These are phyloP conservation scores for Macrocybe gigantea DNA, from an alignment of 768 basidiomycete genomes.

Conservation along the genomic window DNA sequence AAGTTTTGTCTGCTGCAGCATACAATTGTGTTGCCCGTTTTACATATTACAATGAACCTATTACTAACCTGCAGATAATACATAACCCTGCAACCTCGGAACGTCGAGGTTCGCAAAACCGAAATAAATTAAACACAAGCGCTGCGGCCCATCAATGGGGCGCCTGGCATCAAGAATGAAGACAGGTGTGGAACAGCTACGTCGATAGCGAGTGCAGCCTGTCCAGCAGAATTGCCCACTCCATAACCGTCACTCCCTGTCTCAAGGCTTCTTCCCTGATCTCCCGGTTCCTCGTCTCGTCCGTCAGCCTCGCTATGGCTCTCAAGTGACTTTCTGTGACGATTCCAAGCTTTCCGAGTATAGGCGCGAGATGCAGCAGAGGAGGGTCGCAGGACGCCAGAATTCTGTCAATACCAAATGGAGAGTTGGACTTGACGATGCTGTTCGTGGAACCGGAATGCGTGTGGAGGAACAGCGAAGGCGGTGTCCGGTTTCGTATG, in stretches of 20 bases:
- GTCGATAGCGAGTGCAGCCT: slow-evolving; percentile 35
- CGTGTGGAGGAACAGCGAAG: slow-evolving; percentile 29
- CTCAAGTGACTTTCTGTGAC: slow-evolving; percentile 52
- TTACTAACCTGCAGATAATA: too few relatives aligned
- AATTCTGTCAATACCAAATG: slow-evolving; percentile 43
- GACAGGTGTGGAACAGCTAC: background rate
- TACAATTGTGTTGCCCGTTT: too few relatives aligned
- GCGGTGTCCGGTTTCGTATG: slow-evolving; percentile 1
- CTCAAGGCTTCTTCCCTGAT: slow-evolving; percentile 65
- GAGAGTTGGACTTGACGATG: slow-evolving; percentile 31
- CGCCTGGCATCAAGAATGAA: too few relatives aligned
- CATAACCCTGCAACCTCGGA: too few relatives aligned
- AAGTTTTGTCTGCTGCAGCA: too few relatives aligned
- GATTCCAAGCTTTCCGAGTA: slow-evolving; percentile 55
- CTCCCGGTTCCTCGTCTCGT: slow-evolving; percentile 63
- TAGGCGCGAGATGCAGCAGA: slow-evolving; percentile 53
- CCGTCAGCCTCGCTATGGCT: slow-evolving; percentile 54
- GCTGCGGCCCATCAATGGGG: too few relatives aligned
- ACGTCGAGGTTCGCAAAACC: too few relatives aligned
- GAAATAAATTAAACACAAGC: too few relatives aligned
- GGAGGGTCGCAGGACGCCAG: slow-evolving; percentile 62
- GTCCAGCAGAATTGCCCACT: slow-evolving; percentile 77
- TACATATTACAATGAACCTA: too few relatives aligned
- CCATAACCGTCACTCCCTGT: slow-evolving; percentile 64
- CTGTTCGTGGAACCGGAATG: slow-evolving; percentile 37